Percentiles rank a stretch among this genome's conserved stretches.
Evolutionary conservation across 345 rosid genomes (phyloP).

Genomic region (Eutrema heterophyllum): DNA sequence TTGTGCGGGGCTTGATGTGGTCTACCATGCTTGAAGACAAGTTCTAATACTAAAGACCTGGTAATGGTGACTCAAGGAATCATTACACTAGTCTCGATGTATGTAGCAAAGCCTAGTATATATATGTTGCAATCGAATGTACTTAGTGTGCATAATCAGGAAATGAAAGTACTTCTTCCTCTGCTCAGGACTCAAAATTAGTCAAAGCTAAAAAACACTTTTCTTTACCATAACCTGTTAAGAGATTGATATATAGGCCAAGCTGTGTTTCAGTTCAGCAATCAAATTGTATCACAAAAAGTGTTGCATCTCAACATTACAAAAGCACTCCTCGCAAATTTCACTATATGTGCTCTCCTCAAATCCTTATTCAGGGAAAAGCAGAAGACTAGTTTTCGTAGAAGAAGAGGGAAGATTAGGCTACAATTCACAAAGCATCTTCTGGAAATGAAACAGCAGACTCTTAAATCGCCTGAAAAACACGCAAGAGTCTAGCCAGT

Average conservation of each 20-base stretch:
- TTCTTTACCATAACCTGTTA: neutral
- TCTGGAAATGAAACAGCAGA: slow-evolving; percentile 16
- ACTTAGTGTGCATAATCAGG: slow-evolving; percentile 13
- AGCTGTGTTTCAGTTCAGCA: slow-evolving; percentile 8
- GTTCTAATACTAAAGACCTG: slow-evolving; percentile 27
- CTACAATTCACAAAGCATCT: slow-evolving; percentile 31
- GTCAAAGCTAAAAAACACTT: neutral
- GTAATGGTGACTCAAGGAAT: slow-evolving; percentile 15
- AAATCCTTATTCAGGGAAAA: slow-evolving; percentile 16
- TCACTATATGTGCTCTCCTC: slow-evolving; percentile 15
- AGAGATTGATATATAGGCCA: slow-evolving; percentile 1
- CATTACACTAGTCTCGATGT: slow-evolving; percentile 13
- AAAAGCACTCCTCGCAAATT: slow-evolving; percentile 15
- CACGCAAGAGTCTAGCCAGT: slow-evolving; percentile 23
- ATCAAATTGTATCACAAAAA: slow-evolving; percentile 11
- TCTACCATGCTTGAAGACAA: slow-evolving; percentile 47
- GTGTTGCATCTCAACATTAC: slow-evolving; percentile 24
- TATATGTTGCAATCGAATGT: slow-evolving; percentile 3
- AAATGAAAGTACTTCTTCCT: slow-evolving; percentile 20
- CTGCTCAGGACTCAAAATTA: neutral
- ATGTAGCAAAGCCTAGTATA: slow-evolving; percentile 4
- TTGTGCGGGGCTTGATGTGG: slow-evolving; percentile 45
- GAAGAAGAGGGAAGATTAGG: neutral
- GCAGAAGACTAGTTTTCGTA: slow-evolving; percentile 14
- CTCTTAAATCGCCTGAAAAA: slow-evolving; percentile 30